phyloP scores from a whole-genome alignment of 257 asterid genomes.

The Solanum clarkiae region DNA sequence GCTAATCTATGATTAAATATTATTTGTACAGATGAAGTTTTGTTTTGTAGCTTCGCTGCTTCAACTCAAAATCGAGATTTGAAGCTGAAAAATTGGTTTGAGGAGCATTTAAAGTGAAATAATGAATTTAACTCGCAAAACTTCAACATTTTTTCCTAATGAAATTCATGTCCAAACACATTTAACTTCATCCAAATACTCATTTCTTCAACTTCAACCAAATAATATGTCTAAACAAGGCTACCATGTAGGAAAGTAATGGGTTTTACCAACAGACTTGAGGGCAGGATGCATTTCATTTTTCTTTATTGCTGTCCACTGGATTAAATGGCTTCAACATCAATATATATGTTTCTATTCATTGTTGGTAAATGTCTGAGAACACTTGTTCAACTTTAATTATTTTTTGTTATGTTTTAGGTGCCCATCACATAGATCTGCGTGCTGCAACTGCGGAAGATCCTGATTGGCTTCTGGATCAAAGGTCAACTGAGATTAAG shows the following conservation, averaged over 20 bases:
- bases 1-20: background rate
- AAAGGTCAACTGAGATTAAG: conserved; percentile 50
- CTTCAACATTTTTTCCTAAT: background rate
- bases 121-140: background rate
- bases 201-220: background rate
- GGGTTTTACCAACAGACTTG: background rate
- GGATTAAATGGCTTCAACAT: background rate
- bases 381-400: background rate
- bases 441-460: conserved; percentile 63
- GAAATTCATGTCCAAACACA: background rate
- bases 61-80: background rate
- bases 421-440: conserved; percentile 91
- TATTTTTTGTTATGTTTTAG: conserved; percentile 11
- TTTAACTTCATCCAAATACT: background rate
- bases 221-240: background rate
- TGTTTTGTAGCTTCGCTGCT: background rate
- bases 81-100: background rate
- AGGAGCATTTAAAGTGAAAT: background rate
- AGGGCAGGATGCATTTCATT: background rate
- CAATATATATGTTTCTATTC: background rate
- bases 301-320: background rate
- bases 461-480: conserved; percentile 83
- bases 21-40: background rate
- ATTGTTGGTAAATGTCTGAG: background rate
- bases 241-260: background rate